Evolutionary conservation across 2,329 filamentous ascomycete genomes (phyloP).

Genomic region (Lachnellula occidentalis): DNA sequence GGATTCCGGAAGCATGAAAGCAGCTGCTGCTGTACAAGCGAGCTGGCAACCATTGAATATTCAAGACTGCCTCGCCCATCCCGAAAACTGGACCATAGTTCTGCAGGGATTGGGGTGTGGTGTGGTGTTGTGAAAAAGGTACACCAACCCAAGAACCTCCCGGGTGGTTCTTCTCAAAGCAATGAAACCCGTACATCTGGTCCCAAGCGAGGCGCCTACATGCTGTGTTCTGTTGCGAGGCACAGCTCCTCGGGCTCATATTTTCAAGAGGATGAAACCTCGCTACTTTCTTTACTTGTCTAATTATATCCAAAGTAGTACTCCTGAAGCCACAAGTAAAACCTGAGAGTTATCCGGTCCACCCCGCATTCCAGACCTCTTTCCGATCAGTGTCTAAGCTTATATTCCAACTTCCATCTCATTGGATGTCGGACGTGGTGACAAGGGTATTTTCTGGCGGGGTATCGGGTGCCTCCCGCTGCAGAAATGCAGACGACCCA

Average conservation of each 20-base stretch:
- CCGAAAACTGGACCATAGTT: neutral
- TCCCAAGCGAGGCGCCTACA: neutral
- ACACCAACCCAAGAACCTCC: neutral
- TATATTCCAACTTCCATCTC: neutral
- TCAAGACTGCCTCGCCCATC: neutral
- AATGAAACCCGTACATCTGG: neutral
- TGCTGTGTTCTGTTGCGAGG: too few relatives aligned
- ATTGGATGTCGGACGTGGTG: neutral
- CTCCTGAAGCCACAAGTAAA: neutral
- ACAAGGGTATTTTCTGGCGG: neutral
- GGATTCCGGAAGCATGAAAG: neutral
- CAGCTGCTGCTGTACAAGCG: neutral
- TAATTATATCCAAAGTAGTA: neutral
- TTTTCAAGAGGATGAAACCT: too few relatives aligned
- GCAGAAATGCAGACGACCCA: too few relatives aligned
- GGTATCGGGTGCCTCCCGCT: neutral
- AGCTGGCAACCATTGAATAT: neutral
- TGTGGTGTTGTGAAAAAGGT: neutral
- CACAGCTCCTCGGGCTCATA: too few relatives aligned
- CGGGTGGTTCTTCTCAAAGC: neutral
- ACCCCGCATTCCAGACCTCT: neutral
- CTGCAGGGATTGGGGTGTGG: neutral
- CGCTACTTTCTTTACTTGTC: too few relatives aligned
- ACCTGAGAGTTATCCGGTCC: neutral
- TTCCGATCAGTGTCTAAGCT: too few relatives aligned